These are phyloP conservation scores for Patellaria atrata DNA, from an alignment of 495 filamentous ascomycete species.

Conservation along the genomic window DNA sequence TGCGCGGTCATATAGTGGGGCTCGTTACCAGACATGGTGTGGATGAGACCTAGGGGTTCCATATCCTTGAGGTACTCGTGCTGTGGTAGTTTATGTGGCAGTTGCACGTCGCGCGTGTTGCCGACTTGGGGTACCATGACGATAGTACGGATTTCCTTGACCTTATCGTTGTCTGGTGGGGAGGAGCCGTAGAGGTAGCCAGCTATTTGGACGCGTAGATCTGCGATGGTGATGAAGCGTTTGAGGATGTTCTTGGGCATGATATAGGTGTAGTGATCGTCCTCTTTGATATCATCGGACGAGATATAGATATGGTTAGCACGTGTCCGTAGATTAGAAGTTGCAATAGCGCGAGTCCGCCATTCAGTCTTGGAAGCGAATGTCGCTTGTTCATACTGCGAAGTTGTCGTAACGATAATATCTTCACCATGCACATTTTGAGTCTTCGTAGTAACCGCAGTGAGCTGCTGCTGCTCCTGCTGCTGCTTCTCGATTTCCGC, in stretches of 20 bases:
- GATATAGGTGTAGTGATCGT: conserved; percentile 77
- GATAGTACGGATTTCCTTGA: conserved; percentile 93
- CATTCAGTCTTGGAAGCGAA: conserved; percentile 99
- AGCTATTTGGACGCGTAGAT: conserved; percentile 90
- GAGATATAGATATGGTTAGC: conserved; percentile 99
- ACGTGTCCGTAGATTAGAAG: conserved; percentile 85
- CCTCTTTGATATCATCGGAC: conserved; percentile 73
- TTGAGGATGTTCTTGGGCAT: conserved; percentile 99
- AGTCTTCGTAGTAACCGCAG: conserved; percentile 94
- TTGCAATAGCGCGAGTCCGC: conserved; percentile 92
- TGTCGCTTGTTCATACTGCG: conserved; percentile 89
- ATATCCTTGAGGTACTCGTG: conserved; percentile 79
- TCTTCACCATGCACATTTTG: conserved; percentile 97
- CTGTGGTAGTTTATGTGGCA: conserved; percentile 83
- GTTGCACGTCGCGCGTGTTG: conserved; percentile 77
- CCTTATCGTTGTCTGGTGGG: conserved; percentile 83
- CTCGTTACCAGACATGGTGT: conserved; percentile 90
- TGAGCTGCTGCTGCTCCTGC: conserved; percentile 89
- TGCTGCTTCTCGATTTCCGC: conserved; percentile 99
- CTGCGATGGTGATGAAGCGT: conserved; percentile 95
- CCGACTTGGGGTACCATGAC: conserved; percentile 97
- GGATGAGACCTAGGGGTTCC: conserved; percentile 90
- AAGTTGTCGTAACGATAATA: conserved; percentile 95
- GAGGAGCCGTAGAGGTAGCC: conserved; percentile 92
- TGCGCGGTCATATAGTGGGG: conserved; percentile 87